A percentile compares a stretch with the other conserved stretches of the same genome.
These are phyloP conservation scores for Mallotus repandus DNA, from an alignment of 441 rosid genomes.

Conservation along the genomic window DNA sequence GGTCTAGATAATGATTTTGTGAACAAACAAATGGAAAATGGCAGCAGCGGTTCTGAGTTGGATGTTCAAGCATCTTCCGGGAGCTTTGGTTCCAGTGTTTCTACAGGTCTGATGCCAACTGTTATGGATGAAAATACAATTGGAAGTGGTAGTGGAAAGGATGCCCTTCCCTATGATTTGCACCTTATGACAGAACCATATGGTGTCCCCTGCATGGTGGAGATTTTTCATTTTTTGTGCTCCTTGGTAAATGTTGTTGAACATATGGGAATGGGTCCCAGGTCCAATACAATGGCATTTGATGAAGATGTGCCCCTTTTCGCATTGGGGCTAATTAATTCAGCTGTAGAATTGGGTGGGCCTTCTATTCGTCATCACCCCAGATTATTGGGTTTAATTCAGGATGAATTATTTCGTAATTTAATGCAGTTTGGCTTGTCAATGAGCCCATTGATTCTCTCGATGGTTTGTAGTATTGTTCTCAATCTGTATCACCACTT, in stretches of 20 bases:
- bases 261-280: conserved; percentile 53
- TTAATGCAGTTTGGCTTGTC: conserved; percentile 93
- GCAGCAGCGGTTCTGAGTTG: conserved; percentile 38
- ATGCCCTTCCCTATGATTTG: conserved; percentile 44
- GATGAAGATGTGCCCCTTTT: conserved; percentile 97
- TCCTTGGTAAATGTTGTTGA: conserved; percentile 72
- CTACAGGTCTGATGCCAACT: conserved; percentile 35
- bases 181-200: conserved; percentile 61
- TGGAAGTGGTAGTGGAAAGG: conserved; percentile 37
- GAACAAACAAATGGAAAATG: conserved; percentile 60
- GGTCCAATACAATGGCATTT: conserved; percentile 70
- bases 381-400: conserved; percentile 63
- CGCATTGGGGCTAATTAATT: conserved; percentile 86
- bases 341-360: conserved; percentile 87
- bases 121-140: conserved; percentile 43
- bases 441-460: conserved; percentile 87
- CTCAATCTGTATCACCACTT: conserved; percentile 83
- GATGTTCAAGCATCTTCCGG: conserved; percentile 48
- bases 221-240: conserved; percentile 83
- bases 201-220: conserved; percentile 95
- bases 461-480: conserved; percentile 82
- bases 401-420: conserved; percentile 76
- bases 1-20: conserved; percentile 53
- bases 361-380: conserved; percentile 61
- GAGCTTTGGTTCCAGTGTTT: conserved; percentile 41